Evolutionary conservation across 2,329 filamentous ascomycete species (phyloP).

Genomic region (Alternaria dauci): DNA sequence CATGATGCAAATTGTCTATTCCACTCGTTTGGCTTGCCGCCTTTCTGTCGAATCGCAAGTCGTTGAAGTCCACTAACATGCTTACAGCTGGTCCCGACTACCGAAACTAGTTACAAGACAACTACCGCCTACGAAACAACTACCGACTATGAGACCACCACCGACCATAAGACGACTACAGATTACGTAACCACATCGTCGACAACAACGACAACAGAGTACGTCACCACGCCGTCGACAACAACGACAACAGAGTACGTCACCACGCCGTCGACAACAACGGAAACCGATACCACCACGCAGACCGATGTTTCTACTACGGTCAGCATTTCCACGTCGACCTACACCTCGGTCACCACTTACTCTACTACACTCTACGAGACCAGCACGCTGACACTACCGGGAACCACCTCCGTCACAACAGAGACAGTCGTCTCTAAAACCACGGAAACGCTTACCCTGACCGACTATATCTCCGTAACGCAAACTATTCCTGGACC

Average conservation of each 20-base stretch:
- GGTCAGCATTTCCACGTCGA: constrained; percentile 28
- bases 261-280: not conserved
- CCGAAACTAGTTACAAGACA: constrained; percentile 16
- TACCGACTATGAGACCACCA: not conserved
- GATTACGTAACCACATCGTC: not conserved
- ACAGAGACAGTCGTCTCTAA: constrained; percentile 24
- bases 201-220: not conserved
- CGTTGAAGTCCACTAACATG: not conserved
- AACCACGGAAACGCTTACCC: constrained; percentile 15
- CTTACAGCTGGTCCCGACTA: constrained; percentile 26
- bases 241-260: constrained; percentile 17
- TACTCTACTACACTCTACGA: constrained; percentile 10
- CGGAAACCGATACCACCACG: constrained; percentile 16
- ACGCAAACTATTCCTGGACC: constrained; percentile 13
- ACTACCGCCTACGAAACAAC: constrained; percentile 17
- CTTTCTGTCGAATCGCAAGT: not conserved
- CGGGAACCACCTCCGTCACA: constrained; percentile 17
- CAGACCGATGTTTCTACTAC: constrained; percentile 26
- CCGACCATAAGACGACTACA: not conserved
- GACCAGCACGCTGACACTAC: constrained; percentile 8
- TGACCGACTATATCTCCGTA: constrained; percentile 14
- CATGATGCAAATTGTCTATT: not conserved
- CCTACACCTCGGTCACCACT: constrained; percentile 22
- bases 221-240: not conserved
- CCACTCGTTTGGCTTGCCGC: not conserved